These are phyloP conservation scores for Musa itinerans DNA, from an alignment of 176 grass and related monocot species.

Conservation along the genomic window DNA sequence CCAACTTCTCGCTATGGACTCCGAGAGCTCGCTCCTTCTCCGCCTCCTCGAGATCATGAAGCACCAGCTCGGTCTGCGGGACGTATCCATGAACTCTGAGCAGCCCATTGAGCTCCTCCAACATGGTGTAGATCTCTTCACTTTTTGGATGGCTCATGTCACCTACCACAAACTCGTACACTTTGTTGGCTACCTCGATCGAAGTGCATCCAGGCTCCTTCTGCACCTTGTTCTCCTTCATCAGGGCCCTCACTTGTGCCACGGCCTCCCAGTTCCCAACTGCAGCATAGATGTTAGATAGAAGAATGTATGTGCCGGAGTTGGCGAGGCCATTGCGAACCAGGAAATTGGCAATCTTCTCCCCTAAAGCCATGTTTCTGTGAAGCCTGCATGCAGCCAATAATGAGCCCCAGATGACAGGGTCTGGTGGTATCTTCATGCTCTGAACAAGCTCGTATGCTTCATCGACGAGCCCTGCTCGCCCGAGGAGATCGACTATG, in stretches of 20 bases:
- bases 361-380: constrained; percentile 56
- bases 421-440: constrained; percentile 48
- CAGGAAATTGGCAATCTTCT: constrained; percentile 62
- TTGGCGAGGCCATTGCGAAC: constrained; percentile 49
- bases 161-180: constrained; percentile 64
- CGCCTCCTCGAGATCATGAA: constrained; percentile 58
- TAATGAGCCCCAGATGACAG: constrained; percentile 58
- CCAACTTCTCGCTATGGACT: constrained; percentile 87
- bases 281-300: constrained; percentile 80
- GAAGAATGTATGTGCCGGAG: constrained; percentile 63
- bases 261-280: constrained; percentile 62
- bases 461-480: constrained; percentile 54
- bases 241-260: constrained; percentile 42
- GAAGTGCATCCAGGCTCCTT: constrained; percentile 80
- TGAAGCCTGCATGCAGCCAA: constrained; percentile 67
- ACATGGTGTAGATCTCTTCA: constrained; percentile 61
- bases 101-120: constrained; percentile 53
- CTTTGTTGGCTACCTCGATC: constrained; percentile 54
- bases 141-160: constrained; percentile 57
- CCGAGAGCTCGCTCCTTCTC: constrained; percentile 57
- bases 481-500: constrained; percentile 71
- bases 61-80: constrained; percentile 52
- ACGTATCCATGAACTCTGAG: constrained; percentile 63
- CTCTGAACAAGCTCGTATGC: constrained; percentile 58
- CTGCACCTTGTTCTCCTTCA: constrained; percentile 66